These are phyloP conservation scores for Lachancea waltii DNA, from an alignment of 805 yeast species.

Conservation along the genomic window DNA sequence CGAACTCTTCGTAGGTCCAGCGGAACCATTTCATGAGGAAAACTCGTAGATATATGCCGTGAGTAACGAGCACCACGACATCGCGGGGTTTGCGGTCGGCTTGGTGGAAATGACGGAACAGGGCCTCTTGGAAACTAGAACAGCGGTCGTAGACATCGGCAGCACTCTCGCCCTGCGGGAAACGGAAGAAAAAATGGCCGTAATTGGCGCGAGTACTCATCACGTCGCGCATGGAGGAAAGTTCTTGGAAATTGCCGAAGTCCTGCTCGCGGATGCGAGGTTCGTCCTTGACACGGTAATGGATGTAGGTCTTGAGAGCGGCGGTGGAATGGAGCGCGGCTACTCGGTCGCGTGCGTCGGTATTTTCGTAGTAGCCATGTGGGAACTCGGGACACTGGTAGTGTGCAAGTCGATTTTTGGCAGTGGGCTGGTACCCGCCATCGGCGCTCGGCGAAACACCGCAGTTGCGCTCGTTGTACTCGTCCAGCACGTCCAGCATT, in stretches of 20 bases:
- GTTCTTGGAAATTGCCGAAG: conserved; percentile 86
- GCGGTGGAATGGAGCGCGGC: conserved; percentile 5
- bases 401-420: conserved; percentile 24
- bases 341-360: conserved; percentile 6
- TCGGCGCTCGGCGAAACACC: conserved; percentile 19
- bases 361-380: conserved; percentile 27
- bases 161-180: conserved; percentile 92
- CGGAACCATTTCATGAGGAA: conserved; percentile 91
- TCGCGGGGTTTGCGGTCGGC: conserved; percentile 60
- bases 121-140: conserved; percentile 81
- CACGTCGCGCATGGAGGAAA: conserved; percentile 67
- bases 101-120: conserved; percentile 69
- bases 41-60: conserved; percentile 91
- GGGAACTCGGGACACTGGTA: conserved; percentile 26
- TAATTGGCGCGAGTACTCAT: conserved; percentile 83
- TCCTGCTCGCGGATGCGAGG: conserved; percentile 93
- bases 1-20: conserved; percentile 89
- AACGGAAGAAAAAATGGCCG: conserved; percentile 83
- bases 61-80: conserved; percentile 79
- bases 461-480: conserved; percentile 25
- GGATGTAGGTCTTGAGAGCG: conserved; percentile 25
- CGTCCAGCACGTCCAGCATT: conserved; percentile 49
- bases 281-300: conserved; percentile 67
- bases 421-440: conserved; percentile 23
- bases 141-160: conserved; percentile 93